These are phyloP conservation scores for Leccinum disarticulatum DNA, from an alignment of 768 basidiomycete species.

Conservation along the genomic window DNA sequence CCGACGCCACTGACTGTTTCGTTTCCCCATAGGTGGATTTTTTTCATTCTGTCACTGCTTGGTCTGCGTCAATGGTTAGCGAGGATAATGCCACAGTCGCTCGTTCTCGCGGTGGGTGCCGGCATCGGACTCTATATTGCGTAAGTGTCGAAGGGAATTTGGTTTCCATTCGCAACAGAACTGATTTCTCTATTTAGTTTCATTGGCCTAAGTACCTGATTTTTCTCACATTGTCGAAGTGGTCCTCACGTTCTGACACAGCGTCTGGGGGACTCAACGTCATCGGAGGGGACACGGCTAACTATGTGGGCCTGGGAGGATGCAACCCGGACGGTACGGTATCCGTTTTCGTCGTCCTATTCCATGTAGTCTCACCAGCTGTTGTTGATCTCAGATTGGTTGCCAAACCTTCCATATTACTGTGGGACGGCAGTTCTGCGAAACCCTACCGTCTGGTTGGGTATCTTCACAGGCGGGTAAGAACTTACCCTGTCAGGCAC, in stretches of 20 bases:
- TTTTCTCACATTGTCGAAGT: not conserved
- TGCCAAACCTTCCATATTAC: constrained; percentile 50
- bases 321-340: constrained; percentile 53
- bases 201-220: constrained; percentile 63
- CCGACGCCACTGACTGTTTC: not conserved
- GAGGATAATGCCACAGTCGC: constrained; percentile 83
- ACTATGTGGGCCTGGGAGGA: constrained; percentile 75
- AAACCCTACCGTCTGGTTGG: constrained; percentile 84
- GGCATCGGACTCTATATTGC: constrained; percentile 90
- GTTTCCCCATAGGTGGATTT: constrained; percentile 60
- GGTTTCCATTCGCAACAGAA: not conserved
- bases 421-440: constrained; percentile 66
- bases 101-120: constrained; percentile 80
- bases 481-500: constrained; percentile 20
- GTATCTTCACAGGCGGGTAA: constrained; percentile 80
- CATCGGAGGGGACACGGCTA: constrained; percentile 69
- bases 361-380: constrained; percentile 9
- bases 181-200: constrained; percentile 44
- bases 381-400: constrained; percentile 38
- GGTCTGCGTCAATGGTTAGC: constrained; percentile 90
- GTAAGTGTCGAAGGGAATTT: constrained; percentile 39
- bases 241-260: constrained; percentile 26
- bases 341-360: constrained; percentile 2
- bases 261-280: constrained; percentile 69
- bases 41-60: constrained; percentile 74